Evolutionary conservation across 345 rosid genomes (phyloP).

Genomic region (Citrus glauca): DNA sequence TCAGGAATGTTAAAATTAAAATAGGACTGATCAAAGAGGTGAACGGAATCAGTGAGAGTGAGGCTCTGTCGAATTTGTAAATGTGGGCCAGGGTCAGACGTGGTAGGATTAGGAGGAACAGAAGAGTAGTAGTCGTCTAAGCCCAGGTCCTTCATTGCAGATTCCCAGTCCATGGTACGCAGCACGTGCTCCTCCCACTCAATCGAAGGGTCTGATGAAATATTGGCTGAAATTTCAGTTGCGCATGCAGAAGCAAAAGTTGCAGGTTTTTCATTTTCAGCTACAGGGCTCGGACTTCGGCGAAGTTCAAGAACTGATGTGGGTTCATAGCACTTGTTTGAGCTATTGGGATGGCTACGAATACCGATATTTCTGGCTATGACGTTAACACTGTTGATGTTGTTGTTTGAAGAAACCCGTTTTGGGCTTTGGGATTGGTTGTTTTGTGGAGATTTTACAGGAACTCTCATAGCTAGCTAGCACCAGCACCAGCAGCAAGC

Average conservation of each 20-base stretch:
- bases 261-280: conserved; percentile 34
- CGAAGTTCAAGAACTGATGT: conserved; percentile 77
- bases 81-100: not conserved
- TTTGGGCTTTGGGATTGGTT: conserved; percentile 22
- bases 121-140: conserved; percentile 52
- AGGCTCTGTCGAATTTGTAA: conserved; percentile 12
- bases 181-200: conserved; percentile 65
- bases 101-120: conserved; percentile 17
- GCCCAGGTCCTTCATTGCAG: conserved; percentile 75
- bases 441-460: conserved; percentile 41
- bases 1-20: conserved; percentile 48
- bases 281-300: conserved; percentile 46
- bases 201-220: conserved; percentile 4
- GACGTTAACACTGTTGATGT: conserved; percentile 8
- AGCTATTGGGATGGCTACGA: conserved; percentile 1
- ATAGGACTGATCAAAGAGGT: conserved; percentile 30
- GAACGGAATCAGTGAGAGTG: conserved; percentile 15
- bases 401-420: conserved; percentile 22
- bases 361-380: conserved; percentile 8
- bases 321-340: conserved; percentile 50
- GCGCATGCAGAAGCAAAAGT: not conserved
- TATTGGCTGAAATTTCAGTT: not conserved
- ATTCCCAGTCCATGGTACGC: conserved; percentile 83
- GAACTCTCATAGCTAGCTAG: conserved; percentile 57
- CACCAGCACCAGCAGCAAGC: not conserved